phyloP scores from a whole-genome alignment of 2,329 filamentous ascomycete genomes.

The Penicillium sp. region DNA sequence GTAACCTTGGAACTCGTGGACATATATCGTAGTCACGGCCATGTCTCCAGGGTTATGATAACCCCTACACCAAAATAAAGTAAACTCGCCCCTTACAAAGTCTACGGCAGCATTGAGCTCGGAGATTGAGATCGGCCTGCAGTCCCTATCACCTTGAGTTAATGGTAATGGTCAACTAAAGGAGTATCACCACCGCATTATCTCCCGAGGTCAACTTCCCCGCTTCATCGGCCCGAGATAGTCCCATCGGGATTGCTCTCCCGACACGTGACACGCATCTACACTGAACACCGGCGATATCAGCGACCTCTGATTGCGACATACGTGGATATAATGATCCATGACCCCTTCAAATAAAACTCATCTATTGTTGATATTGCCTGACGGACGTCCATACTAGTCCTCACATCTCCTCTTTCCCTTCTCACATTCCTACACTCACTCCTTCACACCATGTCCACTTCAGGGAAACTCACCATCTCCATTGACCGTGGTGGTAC shows the following conservation, averaged over 20 bases:
- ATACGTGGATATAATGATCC: conserved; percentile 10
- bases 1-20: too few species aligned
- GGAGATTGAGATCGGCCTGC: too few species aligned
- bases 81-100: too few species aligned
- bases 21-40: too few species aligned
- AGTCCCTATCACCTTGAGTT: too few species aligned
- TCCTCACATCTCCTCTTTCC: neutral
- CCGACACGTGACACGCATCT: conserved; percentile 31
- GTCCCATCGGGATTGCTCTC: conserved; percentile 17
- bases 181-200: neutral
- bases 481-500: conserved; percentile 45
- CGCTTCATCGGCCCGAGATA: conserved; percentile 22
- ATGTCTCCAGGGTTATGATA: too few species aligned
- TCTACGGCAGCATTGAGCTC: too few species aligned
- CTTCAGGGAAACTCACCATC: conserved; percentile 36
- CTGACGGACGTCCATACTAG: too few species aligned
- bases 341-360: neutral
- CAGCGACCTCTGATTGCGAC: conserved; percentile 1
- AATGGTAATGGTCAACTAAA: too few species aligned
- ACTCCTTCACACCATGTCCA: conserved; percentile 22
- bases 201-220: neutral
- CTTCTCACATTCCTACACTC: neutral
- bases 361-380: neutral
- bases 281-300: neutral
- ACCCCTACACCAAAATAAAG: too few species aligned